Conservation (phyloP, 176 grass and related monocot genomes). For the Juncus inflexus region DNA sequence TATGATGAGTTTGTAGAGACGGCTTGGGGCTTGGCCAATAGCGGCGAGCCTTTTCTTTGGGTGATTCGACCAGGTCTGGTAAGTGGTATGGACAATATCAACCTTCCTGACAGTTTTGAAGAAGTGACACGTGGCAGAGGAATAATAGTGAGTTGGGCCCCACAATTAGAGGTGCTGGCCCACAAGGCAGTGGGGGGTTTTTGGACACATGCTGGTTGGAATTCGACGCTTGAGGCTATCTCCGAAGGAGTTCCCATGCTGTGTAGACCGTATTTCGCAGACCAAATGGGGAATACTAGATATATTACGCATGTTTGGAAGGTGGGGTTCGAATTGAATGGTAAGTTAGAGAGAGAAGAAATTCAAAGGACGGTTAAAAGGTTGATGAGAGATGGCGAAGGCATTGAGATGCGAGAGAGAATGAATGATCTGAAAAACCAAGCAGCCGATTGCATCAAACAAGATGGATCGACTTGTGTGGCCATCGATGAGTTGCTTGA, state of each 20-base stretch:
- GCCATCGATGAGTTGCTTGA: conserved; percentile 11
- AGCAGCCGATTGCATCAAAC: conserved; percentile 3
- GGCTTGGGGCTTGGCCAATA: conserved; percentile 27
- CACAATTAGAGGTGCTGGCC: conserved; percentile 32
- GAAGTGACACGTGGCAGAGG: neutral
- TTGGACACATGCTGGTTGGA: conserved; percentile 37
- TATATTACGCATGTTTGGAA: conserved; percentile 26
- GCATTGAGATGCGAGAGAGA: conserved; percentile 9
- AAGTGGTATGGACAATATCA: neutral
- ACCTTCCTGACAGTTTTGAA: neutral
- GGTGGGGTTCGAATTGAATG: conserved; percentile 23
- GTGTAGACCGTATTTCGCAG: conserved; percentile 27
- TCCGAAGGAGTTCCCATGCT: conserved; percentile 35
- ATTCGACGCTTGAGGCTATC: conserved; percentile 34
- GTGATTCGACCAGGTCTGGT: conserved; percentile 26
- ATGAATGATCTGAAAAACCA: conserved; percentile 8
- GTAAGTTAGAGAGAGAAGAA: conserved; percentile 15
- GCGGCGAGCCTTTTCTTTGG: conserved; percentile 31
- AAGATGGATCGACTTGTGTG: conserved; percentile 20
- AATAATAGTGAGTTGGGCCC: conserved; percentile 28
- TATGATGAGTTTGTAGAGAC: conserved; percentile 22
- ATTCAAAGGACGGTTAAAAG: conserved; percentile 10
- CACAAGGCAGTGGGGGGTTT: conserved; percentile 27
- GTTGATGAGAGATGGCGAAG: conserved; percentile 27
- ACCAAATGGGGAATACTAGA: conserved; percentile 34